Evolutionary conservation across 257 asterid species (phyloP).

Genomic region (Leonotis leonurus): DNA sequence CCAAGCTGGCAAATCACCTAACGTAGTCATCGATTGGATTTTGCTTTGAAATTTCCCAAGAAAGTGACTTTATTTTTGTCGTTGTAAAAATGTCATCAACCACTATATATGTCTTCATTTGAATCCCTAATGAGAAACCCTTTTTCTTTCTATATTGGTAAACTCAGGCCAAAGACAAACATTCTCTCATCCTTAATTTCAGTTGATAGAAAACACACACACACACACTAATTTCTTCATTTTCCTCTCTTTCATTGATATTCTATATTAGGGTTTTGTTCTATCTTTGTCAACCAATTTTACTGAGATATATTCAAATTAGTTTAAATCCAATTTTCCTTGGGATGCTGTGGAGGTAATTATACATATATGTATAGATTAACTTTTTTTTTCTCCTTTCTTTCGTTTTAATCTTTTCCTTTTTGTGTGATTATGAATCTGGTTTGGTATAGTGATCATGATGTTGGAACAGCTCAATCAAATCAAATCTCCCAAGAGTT

Average conservation of each 20-base stretch:
- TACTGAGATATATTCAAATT: neutral
- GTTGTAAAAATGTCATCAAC: slow-evolving; percentile 35
- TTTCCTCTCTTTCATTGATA: neutral
- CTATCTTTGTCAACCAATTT: neutral
- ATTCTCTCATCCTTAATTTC: too few species aligned
- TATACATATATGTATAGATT: neutral
- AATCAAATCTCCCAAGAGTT: slow-evolving; percentile 38
- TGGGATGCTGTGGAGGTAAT: slow-evolving; percentile 3
- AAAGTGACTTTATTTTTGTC: slow-evolving; percentile 27
- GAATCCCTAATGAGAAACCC: slow-evolving; percentile 12
- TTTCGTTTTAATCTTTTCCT: neutral
- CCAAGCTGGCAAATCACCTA: slow-evolving; percentile 38
- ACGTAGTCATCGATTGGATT: slow-evolving; percentile 4
- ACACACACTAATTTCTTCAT: neutral
- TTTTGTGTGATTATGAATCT: neutral
- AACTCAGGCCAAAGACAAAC: neutral
- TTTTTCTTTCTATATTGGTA: neutral
- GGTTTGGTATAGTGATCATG: neutral
- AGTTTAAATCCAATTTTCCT: neutral
- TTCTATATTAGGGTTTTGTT: neutral
- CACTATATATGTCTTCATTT: slow-evolving; percentile 24
- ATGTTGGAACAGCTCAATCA: slow-evolving; percentile 59
- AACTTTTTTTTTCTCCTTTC: neutral
- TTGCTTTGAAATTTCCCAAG: slow-evolving; percentile 16
- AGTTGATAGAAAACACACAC: neutral